phyloP scores from a whole-genome alignment of 768 basidiomycete species.

The Albatrellus ellisii region DNA sequence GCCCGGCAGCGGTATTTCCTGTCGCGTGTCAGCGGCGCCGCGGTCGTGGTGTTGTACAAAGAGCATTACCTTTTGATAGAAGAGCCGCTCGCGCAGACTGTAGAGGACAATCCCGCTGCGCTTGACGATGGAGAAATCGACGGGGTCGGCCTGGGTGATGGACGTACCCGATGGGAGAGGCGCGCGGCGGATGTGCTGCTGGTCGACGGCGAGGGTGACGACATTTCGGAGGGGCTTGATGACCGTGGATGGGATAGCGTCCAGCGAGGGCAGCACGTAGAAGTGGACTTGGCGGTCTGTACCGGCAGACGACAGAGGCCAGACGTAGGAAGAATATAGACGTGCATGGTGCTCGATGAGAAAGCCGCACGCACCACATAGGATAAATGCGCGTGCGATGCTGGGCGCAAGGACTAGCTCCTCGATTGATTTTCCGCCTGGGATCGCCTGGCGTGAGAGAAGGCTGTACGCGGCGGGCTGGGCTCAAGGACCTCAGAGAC shows the following conservation, averaged over 20 bases:
- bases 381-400: slow-evolving; percentile 59
- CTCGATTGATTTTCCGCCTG: slow-evolving; percentile 60
- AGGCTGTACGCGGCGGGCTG: slow-evolving; percentile 17
- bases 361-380: slow-evolving; percentile 44
- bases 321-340: neutral
- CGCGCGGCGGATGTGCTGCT: slow-evolving; percentile 47
- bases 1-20: slow-evolving; percentile 63
- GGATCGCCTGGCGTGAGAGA: slow-evolving; percentile 36
- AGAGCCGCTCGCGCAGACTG: slow-evolving; percentile 48
- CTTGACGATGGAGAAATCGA: slow-evolving; percentile 68
- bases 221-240: slow-evolving; percentile 78
- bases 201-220: slow-evolving; percentile 71
- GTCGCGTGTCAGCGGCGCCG: neutral
- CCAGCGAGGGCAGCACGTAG: slow-evolving; percentile 70
- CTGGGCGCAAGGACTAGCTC: slow-evolving; percentile 71
- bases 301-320: neutral
- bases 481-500: neutral
- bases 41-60: neutral
- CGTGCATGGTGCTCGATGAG: slow-evolving; percentile 1
- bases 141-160: slow-evolving; percentile 29
- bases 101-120: slow-evolving; percentile 49
- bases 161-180: slow-evolving; percentile 27
- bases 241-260: slow-evolving; percentile 41
- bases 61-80: slow-evolving; percentile 42
- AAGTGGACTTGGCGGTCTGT: slow-evolving; percentile 59